Base-by-base conservation (phyloP, 73 alveolate species). In the Blepharisma japonicum region DNA sequence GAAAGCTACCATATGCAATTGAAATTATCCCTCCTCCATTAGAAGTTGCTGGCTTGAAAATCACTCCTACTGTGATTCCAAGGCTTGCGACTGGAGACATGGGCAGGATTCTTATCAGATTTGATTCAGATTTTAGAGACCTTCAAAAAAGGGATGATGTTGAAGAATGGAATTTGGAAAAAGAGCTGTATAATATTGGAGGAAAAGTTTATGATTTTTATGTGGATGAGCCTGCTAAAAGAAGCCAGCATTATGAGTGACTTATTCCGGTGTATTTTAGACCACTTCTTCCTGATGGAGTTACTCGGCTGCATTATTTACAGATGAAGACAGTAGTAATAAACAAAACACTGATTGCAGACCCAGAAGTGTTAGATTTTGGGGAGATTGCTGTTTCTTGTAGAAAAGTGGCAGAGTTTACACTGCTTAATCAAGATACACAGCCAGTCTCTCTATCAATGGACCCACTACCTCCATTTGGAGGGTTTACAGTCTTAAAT, bases 301-400 rank as follows among this genome's bases (percentile, higher is more conserved):
- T 14, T 0, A 39, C 23, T 14, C 14, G 23, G 47, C 11, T 8
- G 39, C 48, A 68, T 32, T 96, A 81, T 74, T 68, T 96, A 11
- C 96, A 94, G 77, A 91, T 96, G 20, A 85, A 92, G 55, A 96
- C 99, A 7, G 79, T 83, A 23, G 86, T 94, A 67, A 94, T 94
- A 6, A 85, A 92, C 66, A 94, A 94, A 77, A 83, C 93, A 25
- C 85, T 96, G 14, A 93, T 96, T 42, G 95, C 96, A 21, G 88
- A 93, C 78, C 92, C 87, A 56, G 89, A 92, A 18, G 91, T 80
- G 46, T 71, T 94, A 21, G 98, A 96, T 67, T 96, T 96, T 81
- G 98, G 98, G 6, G 99, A 96, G 81, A 92, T 96, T 53, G 97
- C 98, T 47, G 99, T 96, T 6, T 96, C 95, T 45, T 87, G 90